Percentiles rank a stretch among this genome's conserved stretches.
These are phyloP conservation scores for Aspergillus oerlinghausenensis DNA, from an alignment of 2,329 filamentous ascomycete genomes.

Conservation along the genomic window DNA sequence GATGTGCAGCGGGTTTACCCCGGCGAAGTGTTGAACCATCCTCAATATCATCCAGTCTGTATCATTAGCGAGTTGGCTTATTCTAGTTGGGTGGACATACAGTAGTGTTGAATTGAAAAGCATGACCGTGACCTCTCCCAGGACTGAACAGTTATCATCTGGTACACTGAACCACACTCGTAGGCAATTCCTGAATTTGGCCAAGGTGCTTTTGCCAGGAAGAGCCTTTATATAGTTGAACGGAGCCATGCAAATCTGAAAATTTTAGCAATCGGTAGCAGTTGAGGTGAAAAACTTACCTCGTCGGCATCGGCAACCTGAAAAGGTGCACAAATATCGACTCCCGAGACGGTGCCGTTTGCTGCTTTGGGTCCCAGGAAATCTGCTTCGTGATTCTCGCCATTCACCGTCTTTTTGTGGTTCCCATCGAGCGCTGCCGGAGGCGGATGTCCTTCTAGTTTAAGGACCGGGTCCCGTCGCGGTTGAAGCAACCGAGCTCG, in stretches of 20 bases:
- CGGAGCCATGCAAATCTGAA: constrained; percentile 4
- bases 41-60: background rate
- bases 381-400: background rate
- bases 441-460: background rate
- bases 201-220: constrained; percentile 8
- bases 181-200: constrained; percentile 1
- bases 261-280: background rate
- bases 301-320: background rate
- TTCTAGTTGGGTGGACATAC: background rate
- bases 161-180: constrained; percentile 1
- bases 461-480: background rate
- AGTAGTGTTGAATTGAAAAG: constrained; percentile 5
- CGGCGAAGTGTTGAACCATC: background rate
- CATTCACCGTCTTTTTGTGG: background rate
- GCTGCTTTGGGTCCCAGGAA: background rate
- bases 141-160: background rate
- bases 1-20: background rate
- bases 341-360: background rate
- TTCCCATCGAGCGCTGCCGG: background rate
- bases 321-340: background rate
- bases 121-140: background rate
- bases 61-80: background rate
- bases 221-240: constrained; percentile 4
- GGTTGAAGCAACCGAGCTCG: background rate
- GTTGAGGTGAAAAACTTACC: background rate